Conservation (phyloP, 257 asterid genomes). For the Salvia splendens region DNA sequence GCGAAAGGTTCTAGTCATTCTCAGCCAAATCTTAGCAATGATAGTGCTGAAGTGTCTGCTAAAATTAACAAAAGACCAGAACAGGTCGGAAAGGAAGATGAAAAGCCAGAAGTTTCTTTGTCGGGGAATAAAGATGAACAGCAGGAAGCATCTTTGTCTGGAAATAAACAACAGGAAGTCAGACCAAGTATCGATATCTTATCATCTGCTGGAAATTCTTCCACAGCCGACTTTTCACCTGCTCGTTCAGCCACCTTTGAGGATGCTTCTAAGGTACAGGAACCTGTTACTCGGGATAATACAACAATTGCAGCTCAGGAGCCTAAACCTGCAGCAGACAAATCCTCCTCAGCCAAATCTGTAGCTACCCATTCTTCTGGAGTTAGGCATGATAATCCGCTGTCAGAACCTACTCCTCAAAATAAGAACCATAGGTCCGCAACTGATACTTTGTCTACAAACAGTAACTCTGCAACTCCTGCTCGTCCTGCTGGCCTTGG, state of each 20-base stretch:
- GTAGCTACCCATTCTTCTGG: conserved; percentile 39
- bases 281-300: conserved; percentile 34
- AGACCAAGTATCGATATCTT: conserved; percentile 31
- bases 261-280: conserved; percentile 32
- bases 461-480: conserved; percentile 37
- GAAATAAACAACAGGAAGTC: conserved; percentile 39
- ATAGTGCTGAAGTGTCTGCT: conserved; percentile 36
- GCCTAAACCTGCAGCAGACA: conserved; percentile 41
- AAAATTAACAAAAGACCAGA: conserved; percentile 34
- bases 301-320: conserved; percentile 32
- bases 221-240: conserved; percentile 28
- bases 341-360: conserved; percentile 44
- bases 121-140: conserved; percentile 36
- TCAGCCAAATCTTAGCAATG: conserved; percentile 33
- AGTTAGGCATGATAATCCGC: conserved; percentile 35
- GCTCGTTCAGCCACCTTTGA: conserved; percentile 24
- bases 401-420: conserved; percentile 38
- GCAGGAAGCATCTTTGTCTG: conserved; percentile 33
- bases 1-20: conserved; percentile 37
- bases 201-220: conserved; percentile 36
- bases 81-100: conserved; percentile 38
- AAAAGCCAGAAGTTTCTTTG: conserved; percentile 35
- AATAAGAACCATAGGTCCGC: conserved; percentile 35
- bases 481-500: conserved; percentile 96
- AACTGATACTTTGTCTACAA: conserved; percentile 35